Percentiles rank a stretch among this genome's conserved stretches.
Evolutionary conservation across 768 basidiomycete species (phyloP).

Genomic region (Gloeophyllum trabeum): DNA sequence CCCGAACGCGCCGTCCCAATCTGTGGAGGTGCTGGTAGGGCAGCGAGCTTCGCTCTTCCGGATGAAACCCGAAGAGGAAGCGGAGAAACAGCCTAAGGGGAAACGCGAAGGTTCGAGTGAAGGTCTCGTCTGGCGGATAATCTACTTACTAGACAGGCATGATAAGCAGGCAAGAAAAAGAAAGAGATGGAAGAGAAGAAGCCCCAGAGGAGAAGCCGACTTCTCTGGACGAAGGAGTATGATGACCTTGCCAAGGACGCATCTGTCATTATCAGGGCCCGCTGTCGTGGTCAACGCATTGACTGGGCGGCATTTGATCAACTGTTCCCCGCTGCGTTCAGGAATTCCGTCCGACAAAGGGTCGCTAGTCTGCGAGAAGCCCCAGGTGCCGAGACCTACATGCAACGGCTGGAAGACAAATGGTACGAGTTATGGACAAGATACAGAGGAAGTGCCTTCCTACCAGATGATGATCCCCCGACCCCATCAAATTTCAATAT

Average conservation of each 20-base stretch:
- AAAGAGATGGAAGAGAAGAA: slow-evolving; percentile 14
- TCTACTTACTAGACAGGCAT: slow-evolving; percentile 17
- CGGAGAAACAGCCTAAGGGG: slow-evolving; percentile 17
- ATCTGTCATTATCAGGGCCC: slow-evolving; percentile 69
- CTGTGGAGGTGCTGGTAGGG: slow-evolving; percentile 37
- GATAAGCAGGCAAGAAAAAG: slow-evolving; percentile 23
- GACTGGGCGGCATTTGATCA: slow-evolving; percentile 69
- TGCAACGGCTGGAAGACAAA: slow-evolving; percentile 66
- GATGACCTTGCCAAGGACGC: slow-evolving; percentile 87
- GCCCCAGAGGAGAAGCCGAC: slow-evolving; percentile 38
- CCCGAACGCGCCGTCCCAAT: slow-evolving; percentile 35
- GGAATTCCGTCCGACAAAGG: slow-evolving; percentile 63
- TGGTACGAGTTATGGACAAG: slow-evolving; percentile 75
- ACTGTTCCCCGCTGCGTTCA: slow-evolving; percentile 68
- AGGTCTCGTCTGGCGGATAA: too few relatives aligned
- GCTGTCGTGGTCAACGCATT: slow-evolving; percentile 54
- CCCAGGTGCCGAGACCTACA: slow-evolving; percentile 62
- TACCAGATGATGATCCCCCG: slow-evolving; percentile 61
- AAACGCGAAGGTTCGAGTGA: too few relatives aligned
- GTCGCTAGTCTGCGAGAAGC: slow-evolving; percentile 47
- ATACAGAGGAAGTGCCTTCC: slow-evolving; percentile 49
- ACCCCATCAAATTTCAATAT: slow-evolving; percentile 71
- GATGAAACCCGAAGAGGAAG: slow-evolving; percentile 8
- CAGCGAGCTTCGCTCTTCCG: slow-evolving; percentile 35
- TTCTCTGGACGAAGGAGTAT: slow-evolving; percentile 78